Percentiles rank a stretch among this genome's conserved stretches.
Evolutionary conservation across 192 early-diverging fungal genomes (phyloP).

Genomic region (Geranomyces michiganensis): DNA sequence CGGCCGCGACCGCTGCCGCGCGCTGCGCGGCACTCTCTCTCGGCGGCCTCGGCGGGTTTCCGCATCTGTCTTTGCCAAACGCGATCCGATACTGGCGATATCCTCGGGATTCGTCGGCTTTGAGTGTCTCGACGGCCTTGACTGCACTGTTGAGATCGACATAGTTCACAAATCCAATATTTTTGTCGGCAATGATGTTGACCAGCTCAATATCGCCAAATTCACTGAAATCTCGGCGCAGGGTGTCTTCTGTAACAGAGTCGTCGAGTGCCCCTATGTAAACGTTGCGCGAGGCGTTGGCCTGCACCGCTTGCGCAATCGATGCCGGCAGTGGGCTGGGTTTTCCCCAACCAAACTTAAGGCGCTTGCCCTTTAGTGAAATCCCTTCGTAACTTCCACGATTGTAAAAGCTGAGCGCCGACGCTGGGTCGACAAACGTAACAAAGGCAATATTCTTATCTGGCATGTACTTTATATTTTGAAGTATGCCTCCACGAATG

Average conservation of each 20-base stretch:
- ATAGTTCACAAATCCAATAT: constrained; percentile 86
- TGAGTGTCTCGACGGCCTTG: constrained; percentile 74
- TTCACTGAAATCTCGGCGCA: constrained; percentile 73
- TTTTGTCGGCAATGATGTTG: constrained; percentile 81
- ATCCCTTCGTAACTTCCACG: constrained; percentile 63
- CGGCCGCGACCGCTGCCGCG: constrained; percentile 32
- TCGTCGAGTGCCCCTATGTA: constrained; percentile 74
- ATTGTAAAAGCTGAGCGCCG: constrained; percentile 67
- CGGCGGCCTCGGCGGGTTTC: constrained; percentile 66
- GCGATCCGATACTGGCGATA: constrained; percentile 59
- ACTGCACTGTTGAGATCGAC: constrained; percentile 75
- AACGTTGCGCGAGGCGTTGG: constrained; percentile 78
- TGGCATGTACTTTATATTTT: constrained; percentile 72
- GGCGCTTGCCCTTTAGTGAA: constrained; percentile 69
- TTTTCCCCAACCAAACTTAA: constrained; percentile 85
- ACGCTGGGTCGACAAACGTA: constrained; percentile 75
- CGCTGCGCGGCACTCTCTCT: constrained; percentile 34
- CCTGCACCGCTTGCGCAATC: constrained; percentile 62
- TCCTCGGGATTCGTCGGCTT: constrained; percentile 50
- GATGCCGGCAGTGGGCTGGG: constrained; percentile 51
- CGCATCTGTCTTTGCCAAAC: constrained; percentile 91
- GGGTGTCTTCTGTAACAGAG: constrained; percentile 64
- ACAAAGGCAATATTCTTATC: constrained; percentile 85
- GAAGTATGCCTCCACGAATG: constrained; percentile 83
- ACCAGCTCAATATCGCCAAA: constrained; percentile 90